phyloP scores from a whole-genome alignment of 1,139 yeast species.

The Pichia sp. region DNA sequence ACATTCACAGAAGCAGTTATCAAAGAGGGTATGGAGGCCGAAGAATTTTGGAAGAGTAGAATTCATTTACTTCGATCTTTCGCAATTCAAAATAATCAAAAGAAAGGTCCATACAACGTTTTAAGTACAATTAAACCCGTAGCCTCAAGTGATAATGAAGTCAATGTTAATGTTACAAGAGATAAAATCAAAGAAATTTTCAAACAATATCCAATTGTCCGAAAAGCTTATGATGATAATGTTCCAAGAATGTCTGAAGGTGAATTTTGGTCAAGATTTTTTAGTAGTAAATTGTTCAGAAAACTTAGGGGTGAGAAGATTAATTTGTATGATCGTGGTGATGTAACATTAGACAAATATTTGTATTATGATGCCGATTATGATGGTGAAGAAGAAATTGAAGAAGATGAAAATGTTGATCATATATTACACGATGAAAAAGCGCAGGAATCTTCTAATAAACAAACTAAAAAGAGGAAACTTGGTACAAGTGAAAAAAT shows the following conservation, averaged over 20 bases:
- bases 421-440: constrained; percentile 14
- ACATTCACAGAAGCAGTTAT: constrained; percentile 88
- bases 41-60: constrained; percentile 85
- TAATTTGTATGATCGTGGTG: constrained; percentile 72
- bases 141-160: constrained; percentile 84
- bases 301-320: constrained; percentile 85
- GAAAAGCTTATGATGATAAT: constrained; percentile 79
- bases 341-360: constrained; percentile 78
- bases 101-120: constrained; percentile 90
- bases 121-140: constrained; percentile 89
- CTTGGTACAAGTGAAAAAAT: constrained; percentile 11
- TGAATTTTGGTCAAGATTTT: constrained; percentile 96
- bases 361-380: constrained; percentile 50
- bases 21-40: constrained; percentile 66
- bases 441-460: too few relatives aligned
- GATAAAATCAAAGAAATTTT: constrained; percentile 88
- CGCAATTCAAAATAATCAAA: constrained; percentile 79
- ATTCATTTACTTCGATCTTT: constrained; percentile 74
- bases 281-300: constrained; percentile 81
- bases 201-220: constrained; percentile 89
- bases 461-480: constrained; percentile 8
- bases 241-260: constrained; percentile 89
- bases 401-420: constrained; percentile 17
- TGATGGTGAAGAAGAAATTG: constrained; percentile 40
- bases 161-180: constrained; percentile 84